Base-by-base conservation (phyloP, 2,329 filamentous ascomycete genomes). In the Gyromitra esculenta region DNA sequence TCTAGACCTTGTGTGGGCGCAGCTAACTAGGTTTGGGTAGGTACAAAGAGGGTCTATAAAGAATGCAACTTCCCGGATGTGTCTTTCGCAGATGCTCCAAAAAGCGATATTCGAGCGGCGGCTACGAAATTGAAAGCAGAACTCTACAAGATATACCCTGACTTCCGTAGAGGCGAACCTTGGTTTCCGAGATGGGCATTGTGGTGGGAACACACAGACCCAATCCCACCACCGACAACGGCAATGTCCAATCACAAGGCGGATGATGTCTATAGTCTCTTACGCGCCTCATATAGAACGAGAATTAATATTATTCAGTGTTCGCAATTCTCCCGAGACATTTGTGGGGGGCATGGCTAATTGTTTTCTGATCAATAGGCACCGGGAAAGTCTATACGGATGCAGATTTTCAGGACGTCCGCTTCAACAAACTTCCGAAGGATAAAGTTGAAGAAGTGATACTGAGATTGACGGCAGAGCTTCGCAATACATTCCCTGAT, bases 161-260 rank as follows among this genome's bases (percentile, higher is more conserved):
- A 3, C 5, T 52, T 15, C n/a, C 11, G 43, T 3, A 15, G 7
- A 11, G 57, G 56, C 1, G 15, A 60, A 2, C 21, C 57, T 35
- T 41, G 35, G 57, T 60, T 60, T 60, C 6, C 35, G 25, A 9
- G n/a, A 60, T 60, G 15, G 35, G 31, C 31, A 8, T 60, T 60
- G 57, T 60, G 35, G 57, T 60, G 35, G 57, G 57, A 60, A 43
- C 57, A 60, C 35, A 41, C 57, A 18, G 21, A 60, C 4, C 31
- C 57, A 60, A 41, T 60, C 8, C 15, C 35, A 18, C 31, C 15
- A 21, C 56, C 56, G 41, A 41, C 35, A 60, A 59, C 13, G 11
- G 57, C 57, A n/a, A 25, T 60, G 57, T 60, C 57, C 11, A 41
- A 39, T 11, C 15, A 5, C 18, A 18, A n/a, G 7, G 57, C 57